Base-by-base conservation (phyloP, 139 green algal species). In the Closterium sp. region DNA sequence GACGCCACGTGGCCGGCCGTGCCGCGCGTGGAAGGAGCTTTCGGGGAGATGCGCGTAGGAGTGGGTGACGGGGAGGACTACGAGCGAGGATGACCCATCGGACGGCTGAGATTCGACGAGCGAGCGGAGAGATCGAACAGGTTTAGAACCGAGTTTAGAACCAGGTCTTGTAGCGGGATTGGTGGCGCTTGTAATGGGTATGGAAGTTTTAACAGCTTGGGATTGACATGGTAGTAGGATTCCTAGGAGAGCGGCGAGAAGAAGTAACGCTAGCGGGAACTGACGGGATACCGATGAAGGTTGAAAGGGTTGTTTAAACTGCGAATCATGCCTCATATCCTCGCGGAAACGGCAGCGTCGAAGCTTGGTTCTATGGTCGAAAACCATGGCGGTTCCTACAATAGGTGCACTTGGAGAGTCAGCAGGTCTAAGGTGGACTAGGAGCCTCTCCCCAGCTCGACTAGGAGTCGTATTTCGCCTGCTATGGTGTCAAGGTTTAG, bases 1-100 rank as follows among this genome's bases (percentile, higher is more conserved):
- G 83, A 86, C n/a, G 83, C 30, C 30, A 34, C 83, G n/a, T 32
- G 30, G 83, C 83, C 31, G 83, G 3, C n/a, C 30, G 83, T 32
- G 83, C 2, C 83, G 83, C 30, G 83, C 83, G 55, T 86, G 83
- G 83, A 86, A 86, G 83, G 83, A 86, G 83, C 83, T 86, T 16
- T 33, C 83, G 83, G 83, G 25, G 83, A 86, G 83, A 33, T 86
- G 83, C 83, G 83, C n/a, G 30, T 34, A 33, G 7, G 83, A 32
- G 83, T 86, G 83, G 30, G 83, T 86, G 83, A 86, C 30, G 83
- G 83, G 30, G 83, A 86, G 83, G 16, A 76, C 55, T 16, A 28
- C 23, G 25, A 76, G 25, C 55, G 55, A 76, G 55, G 55, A 76
- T 76, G 55, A 76, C 16, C 55, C 55, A 76, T 76, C 55, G 55